A percentile compares a stretch with the other conserved stretches of the same genome.
These are phyloP conservation scores for Rubus parviflorus DNA, from an alignment of 306 rosid genomes.

Conservation along the genomic window DNA sequence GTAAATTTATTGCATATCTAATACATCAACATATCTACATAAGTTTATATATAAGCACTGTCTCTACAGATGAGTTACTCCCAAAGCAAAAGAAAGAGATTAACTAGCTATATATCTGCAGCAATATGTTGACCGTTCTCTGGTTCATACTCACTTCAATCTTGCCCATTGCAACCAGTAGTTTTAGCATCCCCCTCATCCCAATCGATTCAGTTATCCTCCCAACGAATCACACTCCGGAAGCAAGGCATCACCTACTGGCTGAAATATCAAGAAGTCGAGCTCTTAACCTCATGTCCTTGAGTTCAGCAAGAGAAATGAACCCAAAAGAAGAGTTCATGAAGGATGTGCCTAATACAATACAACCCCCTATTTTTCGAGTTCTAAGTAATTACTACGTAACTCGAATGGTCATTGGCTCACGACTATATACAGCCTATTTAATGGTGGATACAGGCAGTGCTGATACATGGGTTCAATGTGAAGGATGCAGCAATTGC, in stretches of 20 bases:
- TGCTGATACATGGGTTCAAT: conserved; percentile 11
- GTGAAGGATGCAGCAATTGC: background rate
- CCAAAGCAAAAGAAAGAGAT: background rate
- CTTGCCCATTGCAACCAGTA: background rate
- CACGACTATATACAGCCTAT: background rate
- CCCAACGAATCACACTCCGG: background rate
- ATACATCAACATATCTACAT: background rate
- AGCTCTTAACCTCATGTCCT: background rate
- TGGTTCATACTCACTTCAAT: background rate
- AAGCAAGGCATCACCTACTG: background rate
- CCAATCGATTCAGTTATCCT: conserved; percentile 10
- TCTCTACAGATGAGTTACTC: background rate
- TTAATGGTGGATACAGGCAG: background rate
- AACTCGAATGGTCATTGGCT: background rate
- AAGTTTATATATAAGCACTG: background rate
- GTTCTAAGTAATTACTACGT: background rate
- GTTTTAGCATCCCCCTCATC: conserved; percentile 7
- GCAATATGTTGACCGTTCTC: background rate
- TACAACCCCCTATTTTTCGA: background rate
- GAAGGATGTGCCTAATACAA: background rate
- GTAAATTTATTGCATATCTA: background rate
- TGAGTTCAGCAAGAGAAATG: background rate
- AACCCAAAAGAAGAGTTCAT: background rate
- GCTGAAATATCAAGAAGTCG: conserved; percentile 2
- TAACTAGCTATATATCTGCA: background rate